phyloP scores from a whole-genome alignment of 78 protist species.

The Chrysochromulina parva region DNA sequence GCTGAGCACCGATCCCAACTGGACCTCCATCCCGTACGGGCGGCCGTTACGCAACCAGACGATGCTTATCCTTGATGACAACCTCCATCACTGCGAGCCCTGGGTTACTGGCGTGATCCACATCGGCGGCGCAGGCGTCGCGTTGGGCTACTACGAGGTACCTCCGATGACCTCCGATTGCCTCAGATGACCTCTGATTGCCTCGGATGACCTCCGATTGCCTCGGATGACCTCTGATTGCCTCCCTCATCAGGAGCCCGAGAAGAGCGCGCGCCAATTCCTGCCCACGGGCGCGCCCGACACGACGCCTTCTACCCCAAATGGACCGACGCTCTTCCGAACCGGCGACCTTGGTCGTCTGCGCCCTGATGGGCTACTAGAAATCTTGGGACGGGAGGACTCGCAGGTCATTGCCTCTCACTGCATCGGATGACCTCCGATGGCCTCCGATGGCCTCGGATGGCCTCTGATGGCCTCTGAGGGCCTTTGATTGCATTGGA shows the following conservation, averaged over 20 bases:
- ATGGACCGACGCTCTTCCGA: not conserved
- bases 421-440: too few species aligned
- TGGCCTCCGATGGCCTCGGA: too few species aligned
- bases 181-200: too few species aligned
- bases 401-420: not conserved
- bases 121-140: constrained; percentile 42
- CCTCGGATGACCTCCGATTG: too few species aligned
- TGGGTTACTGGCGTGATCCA: constrained; percentile 33
- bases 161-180: not conserved
- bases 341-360: constrained; percentile 51
- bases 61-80: not conserved
- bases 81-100: constrained; percentile 34
- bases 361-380: constrained; percentile 32
- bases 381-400: constrained; percentile 46
- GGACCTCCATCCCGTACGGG: constrained; percentile 22
- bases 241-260: too few species aligned
- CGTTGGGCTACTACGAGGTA: constrained; percentile 25
- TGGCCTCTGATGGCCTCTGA: too few species aligned
- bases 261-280: too few species aligned
- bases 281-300: too few species aligned
- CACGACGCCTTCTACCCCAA: too few species aligned
- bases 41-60: constrained; percentile 28
- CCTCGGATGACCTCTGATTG: too few species aligned
- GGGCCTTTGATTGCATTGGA: too few species aligned
- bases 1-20: not conserved